phyloP scores from a whole-genome alignment of 441 rosid species.

The Populus hybrid region DNA sequence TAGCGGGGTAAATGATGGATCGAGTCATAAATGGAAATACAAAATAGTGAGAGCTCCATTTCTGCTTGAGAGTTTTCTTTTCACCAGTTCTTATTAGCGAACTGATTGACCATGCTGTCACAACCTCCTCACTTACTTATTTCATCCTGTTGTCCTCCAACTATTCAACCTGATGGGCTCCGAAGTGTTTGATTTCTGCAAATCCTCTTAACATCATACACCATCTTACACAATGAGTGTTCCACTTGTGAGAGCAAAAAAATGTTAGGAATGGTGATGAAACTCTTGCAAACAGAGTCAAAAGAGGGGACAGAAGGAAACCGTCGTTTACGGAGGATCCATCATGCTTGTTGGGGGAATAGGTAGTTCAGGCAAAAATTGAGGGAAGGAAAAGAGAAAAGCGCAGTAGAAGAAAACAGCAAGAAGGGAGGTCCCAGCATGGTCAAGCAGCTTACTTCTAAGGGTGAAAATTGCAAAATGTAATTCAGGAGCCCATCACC shows the following conservation, averaged over 20 bases:
- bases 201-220: neutral
- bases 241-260: neutral
- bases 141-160: neutral
- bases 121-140: neutral
- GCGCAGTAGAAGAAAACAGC: neutral
- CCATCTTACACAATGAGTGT: neutral
- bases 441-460: neutral
- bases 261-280: neutral
- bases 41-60: neutral
- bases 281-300: neutral
- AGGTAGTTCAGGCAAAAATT: neutral
- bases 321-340: neutral
- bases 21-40: neutral
- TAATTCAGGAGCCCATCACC: neutral
- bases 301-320: neutral
- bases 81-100: neutral
- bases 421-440: neutral
- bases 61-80: neutral
- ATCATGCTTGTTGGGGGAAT: neutral
- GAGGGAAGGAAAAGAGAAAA: neutral
- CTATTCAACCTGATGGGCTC: neutral
- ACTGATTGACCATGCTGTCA: neutral
- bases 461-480: neutral
- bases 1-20: neutral
- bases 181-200: neutral